Conservation (phyloP, 2,329 filamentous ascomycete genomes). For the Botryotinia calthae region DNA sequence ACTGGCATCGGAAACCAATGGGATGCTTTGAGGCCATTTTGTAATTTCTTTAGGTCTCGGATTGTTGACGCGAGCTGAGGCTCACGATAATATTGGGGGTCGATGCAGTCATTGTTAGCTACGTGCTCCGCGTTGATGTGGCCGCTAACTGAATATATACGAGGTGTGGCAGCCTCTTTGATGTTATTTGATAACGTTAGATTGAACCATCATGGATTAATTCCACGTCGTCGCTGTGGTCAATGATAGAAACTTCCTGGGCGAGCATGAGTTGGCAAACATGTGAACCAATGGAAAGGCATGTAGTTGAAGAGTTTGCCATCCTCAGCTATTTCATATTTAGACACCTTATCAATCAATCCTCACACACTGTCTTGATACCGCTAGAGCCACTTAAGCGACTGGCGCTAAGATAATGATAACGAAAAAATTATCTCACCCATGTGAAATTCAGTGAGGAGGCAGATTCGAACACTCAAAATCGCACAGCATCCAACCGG, state of each 20-base stretch:
- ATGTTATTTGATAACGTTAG: constrained; percentile 9
- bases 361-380: background rate
- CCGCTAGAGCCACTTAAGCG: background rate
- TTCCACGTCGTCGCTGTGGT: constrained; percentile 16
- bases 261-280: constrained; percentile 17
- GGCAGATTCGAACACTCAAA: constrained; percentile 7
- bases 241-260: background rate
- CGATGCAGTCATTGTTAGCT: constrained; percentile 10
- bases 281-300: background rate
- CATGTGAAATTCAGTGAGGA: constrained; percentile 5
- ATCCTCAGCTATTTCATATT: background rate
- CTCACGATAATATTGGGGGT: background rate
- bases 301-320: constrained; percentile 2
- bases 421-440: constrained; percentile 11
- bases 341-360: background rate
- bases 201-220: constrained; percentile 12
- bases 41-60: background rate
- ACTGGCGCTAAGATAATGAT: constrained; percentile 22
- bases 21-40: background rate
- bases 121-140: constrained; percentile 19
- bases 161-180: background rate
- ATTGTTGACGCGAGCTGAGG: constrained; percentile 5
- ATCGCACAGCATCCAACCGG: background rate
- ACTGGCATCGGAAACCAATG: background rate
- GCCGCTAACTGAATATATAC: background rate